Evolutionary conservation across 768 basidiomycete species (phyloP).

Genomic region (Naganishia vishniacii): DNA sequence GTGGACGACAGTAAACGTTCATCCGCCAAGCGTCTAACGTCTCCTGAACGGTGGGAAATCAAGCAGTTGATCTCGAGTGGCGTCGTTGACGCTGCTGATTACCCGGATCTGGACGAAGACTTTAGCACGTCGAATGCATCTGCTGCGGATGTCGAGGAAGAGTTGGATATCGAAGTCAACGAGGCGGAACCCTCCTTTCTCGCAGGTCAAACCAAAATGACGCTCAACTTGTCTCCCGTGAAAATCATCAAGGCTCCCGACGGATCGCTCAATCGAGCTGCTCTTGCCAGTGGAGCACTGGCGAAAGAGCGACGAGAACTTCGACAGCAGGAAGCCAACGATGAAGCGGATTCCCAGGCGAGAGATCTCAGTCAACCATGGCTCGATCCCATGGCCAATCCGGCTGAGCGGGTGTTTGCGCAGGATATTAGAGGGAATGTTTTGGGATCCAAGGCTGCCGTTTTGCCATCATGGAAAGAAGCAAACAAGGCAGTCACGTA

Average conservation of each 20-base stretch:
- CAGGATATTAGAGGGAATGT: conserved; percentile 70
- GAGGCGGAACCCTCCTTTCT: conserved; percentile 97
- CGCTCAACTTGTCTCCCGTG: conserved; percentile 89
- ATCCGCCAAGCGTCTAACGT: conserved; percentile 28
- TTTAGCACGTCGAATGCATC: conserved; percentile 34
- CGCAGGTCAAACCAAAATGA: conserved; percentile 90
- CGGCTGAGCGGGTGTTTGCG: conserved; percentile 79
- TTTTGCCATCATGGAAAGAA: conserved; percentile 85
- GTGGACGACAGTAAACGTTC: conserved; percentile 43
- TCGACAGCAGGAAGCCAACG: conserved; percentile 88
- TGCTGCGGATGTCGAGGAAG: conserved; percentile 85
- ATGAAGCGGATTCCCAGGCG: conserved; percentile 86
- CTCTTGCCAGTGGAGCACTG: conserved; percentile 83
- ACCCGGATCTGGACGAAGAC: conserved; percentile 47
- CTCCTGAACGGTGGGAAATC: conserved; percentile 96
- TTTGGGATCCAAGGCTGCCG: conserved; percentile 66
- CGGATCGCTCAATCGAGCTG: conserved; percentile 91
- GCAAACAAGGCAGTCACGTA: conserved; percentile 88
- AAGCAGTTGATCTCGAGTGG: conserved; percentile 97
- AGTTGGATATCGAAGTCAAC: conserved; percentile 91
- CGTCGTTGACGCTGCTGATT: conserved; percentile 78
- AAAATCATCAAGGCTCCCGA: conserved; percentile 99
- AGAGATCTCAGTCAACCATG: conserved; percentile 93
- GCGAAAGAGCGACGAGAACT: conserved; percentile 93
- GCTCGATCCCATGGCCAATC: conserved; percentile 95